Evolutionary conservation across 2,329 filamentous ascomycete genomes (phyloP), one percentile per base, ranked within the genome.

Genomic region (Sporothrix dimorphospora): DNA sequence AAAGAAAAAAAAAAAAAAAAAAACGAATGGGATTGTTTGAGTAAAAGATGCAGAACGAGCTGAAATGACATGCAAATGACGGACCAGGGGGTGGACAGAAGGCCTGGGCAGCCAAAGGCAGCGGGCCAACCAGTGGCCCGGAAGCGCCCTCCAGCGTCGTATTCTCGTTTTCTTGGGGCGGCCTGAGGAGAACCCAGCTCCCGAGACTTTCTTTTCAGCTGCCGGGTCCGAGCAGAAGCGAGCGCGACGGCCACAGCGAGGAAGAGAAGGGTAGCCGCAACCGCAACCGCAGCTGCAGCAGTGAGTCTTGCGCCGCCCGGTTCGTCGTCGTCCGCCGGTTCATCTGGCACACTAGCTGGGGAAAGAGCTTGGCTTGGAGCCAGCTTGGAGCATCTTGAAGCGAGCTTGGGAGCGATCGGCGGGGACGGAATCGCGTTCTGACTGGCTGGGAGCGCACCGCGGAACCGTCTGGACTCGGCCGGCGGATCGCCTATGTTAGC

Each of bases 11-110:
- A 30, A 27, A 65, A 16, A 11, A 40, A 21, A 9, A 1, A 24
- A 53, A 53, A 16, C 24, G 24, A 30, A 47, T 47, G 42, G 63
- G 63, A 66, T 30, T 66, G 42, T 34, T 14, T 21, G 42, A 34
- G 63, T 42, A 49, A 14, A 27, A 34, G 42, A 45, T 45, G 61
- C 21, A 30, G 40, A 65, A 65, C 8, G 21, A 69, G 51, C 67
- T 57, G 38, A 57, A 69, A 69, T 69, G 68, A 70, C 68, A 70
- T 59, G 38, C 40, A 42, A 45, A 70, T 70, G 68, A 70, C 68
- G 63, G 63, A 12, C 21, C 40, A 21, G 61, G 21, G 40, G 16
- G 40, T 16, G 34, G 8, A 8, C 42, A 3, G 2, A 2, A 4
- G 42, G 9, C 11, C 42, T 45, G 42, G 42, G 42, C 4, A 16